Percentiles rank a stretch among this genome's conserved stretches.
phyloP scores from a whole-genome alignment of 2,329 filamentous ascomycete species.

The Cadophora sp. region DNA sequence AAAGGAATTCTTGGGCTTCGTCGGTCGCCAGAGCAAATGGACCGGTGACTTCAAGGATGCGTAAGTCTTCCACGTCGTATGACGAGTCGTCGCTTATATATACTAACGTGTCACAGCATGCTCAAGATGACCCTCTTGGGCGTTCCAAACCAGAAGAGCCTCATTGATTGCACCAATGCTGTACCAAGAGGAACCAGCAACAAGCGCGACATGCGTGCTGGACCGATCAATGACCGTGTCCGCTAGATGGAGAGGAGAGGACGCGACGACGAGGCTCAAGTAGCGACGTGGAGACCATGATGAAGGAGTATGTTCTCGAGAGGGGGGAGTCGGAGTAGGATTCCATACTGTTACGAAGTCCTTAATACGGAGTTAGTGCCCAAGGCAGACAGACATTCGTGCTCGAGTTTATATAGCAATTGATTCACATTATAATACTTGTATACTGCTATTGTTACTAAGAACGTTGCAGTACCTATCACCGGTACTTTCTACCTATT shows the following conservation, averaged over 20 bases:
- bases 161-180: background rate
- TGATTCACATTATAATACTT: too few relatives aligned
- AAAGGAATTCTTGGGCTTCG: background rate
- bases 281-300: too few relatives aligned
- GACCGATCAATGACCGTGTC: background rate
- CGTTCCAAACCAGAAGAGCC: background rate
- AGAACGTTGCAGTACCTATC: too few relatives aligned
- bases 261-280: too few relatives aligned
- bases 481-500: too few relatives aligned
- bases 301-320: too few relatives aligned
- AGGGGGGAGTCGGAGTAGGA: too few relatives aligned
- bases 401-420: too few relatives aligned
- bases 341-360: too few relatives aligned
- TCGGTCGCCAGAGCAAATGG: background rate
- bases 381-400: too few relatives aligned
- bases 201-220: background rate
- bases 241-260: background rate
- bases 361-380: too few relatives aligned
- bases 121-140: background rate
- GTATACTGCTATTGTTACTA: too few relatives aligned
- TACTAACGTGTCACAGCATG: background rate
- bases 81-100: background rate
- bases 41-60: background rate
- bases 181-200: background rate
- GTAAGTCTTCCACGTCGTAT: background rate